Evolutionary conservation across 2,329 filamentous ascomycete species (phyloP).

Genomic region (Talaromyces funiculosus): DNA sequence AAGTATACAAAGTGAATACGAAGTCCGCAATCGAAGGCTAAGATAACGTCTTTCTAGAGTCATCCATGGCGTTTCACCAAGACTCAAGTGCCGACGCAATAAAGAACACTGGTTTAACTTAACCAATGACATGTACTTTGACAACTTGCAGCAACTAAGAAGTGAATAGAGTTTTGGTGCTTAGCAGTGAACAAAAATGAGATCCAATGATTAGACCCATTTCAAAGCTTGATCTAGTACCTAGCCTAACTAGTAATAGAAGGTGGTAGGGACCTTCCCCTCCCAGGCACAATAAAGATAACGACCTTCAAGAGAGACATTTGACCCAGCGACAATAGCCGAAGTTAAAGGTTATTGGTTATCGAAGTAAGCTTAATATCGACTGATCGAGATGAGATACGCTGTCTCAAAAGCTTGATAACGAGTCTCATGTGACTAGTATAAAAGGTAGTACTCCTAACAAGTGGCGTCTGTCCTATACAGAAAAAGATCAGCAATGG

Average conservation of each 20-base stretch:
- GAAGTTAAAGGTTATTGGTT: neutral
- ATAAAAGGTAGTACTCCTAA: conserved; percentile 2
- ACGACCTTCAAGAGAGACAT: neutral
- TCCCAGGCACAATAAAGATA: neutral
- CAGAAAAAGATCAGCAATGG: neutral
- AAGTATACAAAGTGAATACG: neutral
- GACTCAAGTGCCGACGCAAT: neutral
- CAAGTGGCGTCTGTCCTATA: neutral
- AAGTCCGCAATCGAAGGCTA: neutral
- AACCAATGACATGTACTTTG: neutral
- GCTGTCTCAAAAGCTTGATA: neutral
- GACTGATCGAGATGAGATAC: neutral
- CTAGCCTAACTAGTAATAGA: neutral
- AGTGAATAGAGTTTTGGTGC: neutral
- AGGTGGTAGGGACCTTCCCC: conserved; percentile 1
- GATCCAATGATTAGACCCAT: neutral
- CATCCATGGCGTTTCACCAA: neutral
- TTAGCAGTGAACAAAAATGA: neutral
- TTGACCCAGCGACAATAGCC: neutral
- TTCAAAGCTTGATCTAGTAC: neutral
- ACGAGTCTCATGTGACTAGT: neutral
- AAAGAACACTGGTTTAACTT: neutral
- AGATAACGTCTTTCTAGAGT: neutral
- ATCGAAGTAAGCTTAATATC: neutral
- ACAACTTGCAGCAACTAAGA: neutral